Conservation (phyloP, 495 filamentous ascomycete species). For the Lasiosphaeriaceae sp. region DNA sequence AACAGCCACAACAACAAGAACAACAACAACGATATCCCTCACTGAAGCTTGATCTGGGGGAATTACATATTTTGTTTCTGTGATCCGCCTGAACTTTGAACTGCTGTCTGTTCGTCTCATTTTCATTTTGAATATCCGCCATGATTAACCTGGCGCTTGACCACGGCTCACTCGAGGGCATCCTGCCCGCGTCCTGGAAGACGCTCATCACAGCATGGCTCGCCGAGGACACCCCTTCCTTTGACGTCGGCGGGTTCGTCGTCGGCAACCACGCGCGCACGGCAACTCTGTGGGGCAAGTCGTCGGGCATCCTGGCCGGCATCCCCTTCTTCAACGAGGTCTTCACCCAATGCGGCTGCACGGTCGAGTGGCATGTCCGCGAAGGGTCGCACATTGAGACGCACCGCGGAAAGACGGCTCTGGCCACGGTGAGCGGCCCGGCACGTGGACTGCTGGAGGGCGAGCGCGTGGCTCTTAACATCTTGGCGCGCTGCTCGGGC, state of each 20-base stretch:
- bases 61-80: too few relatives aligned
- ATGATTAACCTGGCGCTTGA: conserved; percentile 44
- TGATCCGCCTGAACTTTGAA: too few relatives aligned
- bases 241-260: conserved; percentile 96
- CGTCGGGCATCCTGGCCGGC: conserved; percentile 79
- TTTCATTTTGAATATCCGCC: neutral
- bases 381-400: conserved; percentile 66
- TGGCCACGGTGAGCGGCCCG: conserved; percentile 83
- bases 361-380: conserved; percentile 76
- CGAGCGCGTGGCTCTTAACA: conserved; percentile 90
- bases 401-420: conserved; percentile 44
- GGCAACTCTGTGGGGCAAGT: conserved; percentile 87
- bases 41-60: neutral
- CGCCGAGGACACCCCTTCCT: conserved; percentile 90
- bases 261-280: conserved; percentile 75
- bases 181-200: conserved; percentile 83
- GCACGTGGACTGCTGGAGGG: conserved; percentile 83
- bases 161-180: conserved; percentile 71
- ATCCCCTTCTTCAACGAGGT: conserved; percentile 95
- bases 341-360: conserved; percentile 84
- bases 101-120: too few relatives aligned
- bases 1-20: neutral
- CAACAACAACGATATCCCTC: neutral
- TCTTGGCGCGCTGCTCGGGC: conserved; percentile 86
- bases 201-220: conserved; percentile 78